phyloP scores from a whole-genome alignment of 1,284 basidiomycete species.

The Meripilus lineatus region DNA sequence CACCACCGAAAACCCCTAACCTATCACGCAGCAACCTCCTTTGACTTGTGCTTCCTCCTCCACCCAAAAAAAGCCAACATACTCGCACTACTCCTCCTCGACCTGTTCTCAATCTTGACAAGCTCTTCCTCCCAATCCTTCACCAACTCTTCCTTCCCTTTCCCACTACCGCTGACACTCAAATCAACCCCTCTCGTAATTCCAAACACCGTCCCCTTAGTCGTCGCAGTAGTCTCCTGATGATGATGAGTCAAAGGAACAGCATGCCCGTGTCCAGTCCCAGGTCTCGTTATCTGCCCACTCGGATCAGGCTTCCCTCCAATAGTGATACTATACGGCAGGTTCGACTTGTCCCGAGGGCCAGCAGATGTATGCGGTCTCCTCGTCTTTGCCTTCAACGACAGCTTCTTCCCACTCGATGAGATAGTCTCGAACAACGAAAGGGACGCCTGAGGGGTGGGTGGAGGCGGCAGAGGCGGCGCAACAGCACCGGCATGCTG shows the following conservation, averaged over 20 bases:
- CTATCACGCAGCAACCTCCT: slow-evolving; percentile 1
- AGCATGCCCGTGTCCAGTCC: slow-evolving; percentile 1
- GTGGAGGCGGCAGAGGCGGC: not conserved
- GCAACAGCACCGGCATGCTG: too few species aligned
- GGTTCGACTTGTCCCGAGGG: slow-evolving; percentile 47
- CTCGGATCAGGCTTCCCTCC: not conserved
- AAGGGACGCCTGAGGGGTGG: slow-evolving; percentile 1
- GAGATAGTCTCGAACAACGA: not conserved
- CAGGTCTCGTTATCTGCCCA: not conserved
- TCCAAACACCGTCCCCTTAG: not conserved
- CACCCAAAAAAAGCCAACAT: slow-evolving; percentile 35
- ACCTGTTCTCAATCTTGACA: slow-evolving; percentile 60
- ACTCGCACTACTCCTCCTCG: slow-evolving; percentile 52
- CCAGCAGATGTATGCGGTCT: slow-evolving; percentile 69
- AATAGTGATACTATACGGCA: slow-evolving; percentile 17
- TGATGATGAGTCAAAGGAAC: slow-evolving; percentile 3
- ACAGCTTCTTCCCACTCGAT: not conserved
- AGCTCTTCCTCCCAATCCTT: slow-evolving; percentile 77
- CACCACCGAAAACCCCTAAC: not conserved
- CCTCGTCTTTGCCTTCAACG: slow-evolving; percentile 25
- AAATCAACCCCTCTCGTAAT: not conserved
- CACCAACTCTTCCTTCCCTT: slow-evolving; percentile 31
- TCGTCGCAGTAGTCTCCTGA: too few species aligned
- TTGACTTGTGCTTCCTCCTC: slow-evolving; percentile 5
- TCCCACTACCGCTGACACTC: not conserved